phyloP scores from a whole-genome alignment of 306 rosid genomes.

The Trifolium pratense region DNA sequence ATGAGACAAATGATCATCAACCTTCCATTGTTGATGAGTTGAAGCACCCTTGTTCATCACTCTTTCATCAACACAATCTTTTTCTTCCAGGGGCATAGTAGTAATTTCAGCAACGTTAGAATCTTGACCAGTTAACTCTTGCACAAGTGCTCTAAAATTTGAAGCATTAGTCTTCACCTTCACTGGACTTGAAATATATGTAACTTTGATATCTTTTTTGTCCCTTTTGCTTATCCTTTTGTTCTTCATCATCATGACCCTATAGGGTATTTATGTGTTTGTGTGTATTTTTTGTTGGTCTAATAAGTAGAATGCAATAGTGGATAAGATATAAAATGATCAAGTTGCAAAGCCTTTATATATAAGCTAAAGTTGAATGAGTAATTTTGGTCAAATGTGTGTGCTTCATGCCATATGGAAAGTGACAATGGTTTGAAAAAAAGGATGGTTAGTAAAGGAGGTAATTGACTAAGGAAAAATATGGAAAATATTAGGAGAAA shows the following conservation, averaged over 20 bases:
- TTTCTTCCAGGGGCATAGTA: constrained; percentile 47
- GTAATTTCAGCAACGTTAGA: constrained; percentile 64
- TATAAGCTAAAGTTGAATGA: constrained; percentile 29
- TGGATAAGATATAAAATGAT: constrained; percentile 14
- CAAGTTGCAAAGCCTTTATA: constrained; percentile 40
- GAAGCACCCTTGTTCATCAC: constrained; percentile 1
- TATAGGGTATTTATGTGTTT: no score
- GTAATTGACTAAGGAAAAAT: constrained; percentile 33
- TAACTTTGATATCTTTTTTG: constrained; percentile 64
- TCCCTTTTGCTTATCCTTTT: constrained; percentile 46
- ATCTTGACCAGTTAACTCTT: constrained; percentile 81
- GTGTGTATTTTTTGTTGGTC: no score
- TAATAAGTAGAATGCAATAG: no score
- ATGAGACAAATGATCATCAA: not conserved
- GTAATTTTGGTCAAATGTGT: constrained; percentile 40
- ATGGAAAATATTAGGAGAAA: constrained; percentile 30
- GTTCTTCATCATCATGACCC: constrained; percentile 55
- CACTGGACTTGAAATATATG: constrained; percentile 85
- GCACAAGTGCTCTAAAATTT: constrained; percentile 82
- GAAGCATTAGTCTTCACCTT: constrained; percentile 82
- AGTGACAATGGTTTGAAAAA: constrained; percentile 38
- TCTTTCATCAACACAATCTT: constrained; percentile 5
- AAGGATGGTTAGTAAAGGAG: not conserved
- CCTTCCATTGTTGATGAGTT: constrained; percentile 33
- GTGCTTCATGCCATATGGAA: constrained; percentile 57